A percentile compares a stretch with the other conserved stretches of the same genome.
Evolutionary conservation across 176 grass and related monocot species (phyloP).

Genomic region (Otatea glauca): DNA sequence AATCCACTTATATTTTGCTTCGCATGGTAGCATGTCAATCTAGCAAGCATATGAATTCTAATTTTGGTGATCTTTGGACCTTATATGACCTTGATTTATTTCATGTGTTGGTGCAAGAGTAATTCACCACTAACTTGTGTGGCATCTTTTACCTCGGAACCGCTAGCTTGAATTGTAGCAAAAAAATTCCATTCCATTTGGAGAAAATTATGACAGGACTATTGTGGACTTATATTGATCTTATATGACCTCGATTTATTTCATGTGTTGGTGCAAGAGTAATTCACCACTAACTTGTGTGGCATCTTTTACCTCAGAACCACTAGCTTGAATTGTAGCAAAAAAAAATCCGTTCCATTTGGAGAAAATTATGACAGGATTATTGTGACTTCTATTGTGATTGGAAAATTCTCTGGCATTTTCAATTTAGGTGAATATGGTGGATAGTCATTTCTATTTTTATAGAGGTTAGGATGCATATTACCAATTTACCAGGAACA

Average conservation of each 20-base stretch:
- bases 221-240: neutral
- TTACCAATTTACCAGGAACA: neutral
- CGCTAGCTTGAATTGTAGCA: neutral
- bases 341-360: neutral
- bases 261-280: neutral
- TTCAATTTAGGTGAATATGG: neutral
- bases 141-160: slow-evolving; percentile 17
- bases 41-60: neutral
- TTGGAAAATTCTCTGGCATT: neutral
- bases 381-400: neutral
- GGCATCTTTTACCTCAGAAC: slow-evolving; percentile 18
- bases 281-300: neutral
- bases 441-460: neutral
- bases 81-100: neutral
- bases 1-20: neutral
- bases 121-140: neutral
- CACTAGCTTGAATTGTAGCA: neutral
- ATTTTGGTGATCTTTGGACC: neutral
- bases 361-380: neutral
- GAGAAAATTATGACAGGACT: neutral
- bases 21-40: slow-evolving; percentile 11
- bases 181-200: neutral
- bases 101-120: neutral
- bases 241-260: neutral
- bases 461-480: neutral